Evolutionary conservation across 2,329 filamentous ascomycete genomes (phyloP).

Genomic region (Hypoxylon sp.): DNA sequence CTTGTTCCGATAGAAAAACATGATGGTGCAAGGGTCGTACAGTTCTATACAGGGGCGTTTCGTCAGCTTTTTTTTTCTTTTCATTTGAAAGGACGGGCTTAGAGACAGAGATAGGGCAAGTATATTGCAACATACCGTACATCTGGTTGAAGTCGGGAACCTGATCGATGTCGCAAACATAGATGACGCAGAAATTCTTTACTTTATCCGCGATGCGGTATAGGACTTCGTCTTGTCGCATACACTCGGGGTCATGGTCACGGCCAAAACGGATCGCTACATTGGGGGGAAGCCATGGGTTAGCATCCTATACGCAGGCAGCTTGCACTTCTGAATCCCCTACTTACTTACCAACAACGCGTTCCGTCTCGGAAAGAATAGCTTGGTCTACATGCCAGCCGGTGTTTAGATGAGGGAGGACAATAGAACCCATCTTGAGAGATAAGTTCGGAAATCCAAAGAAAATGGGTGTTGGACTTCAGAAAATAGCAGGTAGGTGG

Average conservation of each 20-base stretch:
- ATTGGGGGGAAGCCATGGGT: background rate
- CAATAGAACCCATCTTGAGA: conserved; percentile 78
- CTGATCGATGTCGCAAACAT: conserved; percentile 92
- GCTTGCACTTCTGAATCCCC: background rate
- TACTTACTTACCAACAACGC: conserved; percentile 70
- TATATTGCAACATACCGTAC: conserved; percentile 74
- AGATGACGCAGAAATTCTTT: conserved; percentile 93
- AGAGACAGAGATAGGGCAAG: conserved; percentile 6
- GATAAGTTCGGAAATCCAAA: background rate
- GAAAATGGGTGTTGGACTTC: background rate
- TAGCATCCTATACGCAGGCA: background rate
- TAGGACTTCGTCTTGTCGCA: conserved; percentile 88
- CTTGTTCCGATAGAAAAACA: conserved; percentile 98
- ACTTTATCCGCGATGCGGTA: conserved; percentile 94
- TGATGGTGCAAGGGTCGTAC: conserved; percentile 92
- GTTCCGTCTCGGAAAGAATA: conserved; percentile 88
- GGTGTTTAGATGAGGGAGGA: conserved; percentile 88
- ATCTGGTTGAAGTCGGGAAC: conserved; percentile 95
- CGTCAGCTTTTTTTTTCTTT: conserved; percentile 50
- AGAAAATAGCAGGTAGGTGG: background rate
- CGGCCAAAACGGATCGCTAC: conserved; percentile 89
- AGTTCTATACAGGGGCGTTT: conserved; percentile 60
- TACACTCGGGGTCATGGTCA: conserved; percentile 82
- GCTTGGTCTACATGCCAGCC: conserved; percentile 99
- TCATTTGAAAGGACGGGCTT: background rate